Evolutionary conservation across 495 filamentous ascomycete species (phyloP), one percentile per base, ranked within the genome.

Genomic region (Hypoxylon rickii): DNA sequence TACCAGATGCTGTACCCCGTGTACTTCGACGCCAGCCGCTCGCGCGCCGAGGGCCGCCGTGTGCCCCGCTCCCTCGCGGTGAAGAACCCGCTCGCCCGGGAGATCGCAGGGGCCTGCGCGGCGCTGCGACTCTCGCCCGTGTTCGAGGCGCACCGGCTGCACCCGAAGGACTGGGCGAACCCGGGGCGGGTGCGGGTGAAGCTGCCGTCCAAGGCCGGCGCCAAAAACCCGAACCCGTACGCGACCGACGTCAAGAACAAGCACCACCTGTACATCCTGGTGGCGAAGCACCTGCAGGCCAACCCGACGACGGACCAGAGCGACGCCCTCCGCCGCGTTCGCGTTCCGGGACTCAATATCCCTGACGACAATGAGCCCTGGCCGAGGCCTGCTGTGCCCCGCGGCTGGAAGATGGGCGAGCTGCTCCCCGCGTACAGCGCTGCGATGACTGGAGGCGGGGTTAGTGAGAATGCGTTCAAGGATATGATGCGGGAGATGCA

Each of bases 401-500:
- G 87, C 39, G 94, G 93, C 7, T 97, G 92, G 91, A 97, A 96
- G 76, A 87, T 98, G 64, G 84, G 85, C 22, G 81, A 74, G 16
- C 81, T 97, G 45, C 59, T 98, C 49, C 94, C 94, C 20, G 82
- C 93, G 57, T 91, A 96, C 61, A 89, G 85, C 17, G 85, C 93
- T 0, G 94, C 91, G 10, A 79, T 97, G 71, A 95, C 87, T 43
- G 94, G 94, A 2, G 93, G 95, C 17, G 94, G 94, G 17, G 91
- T 98, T 6, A 95, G 88, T 55, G 94, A 98, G 68, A 96, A 98
- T 62, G 88, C 96, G 19, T 84, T 98, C 60, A 92, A 94, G 78
- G 92, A 98, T 55, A 96, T 97, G 77, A 96, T 98, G 93, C 84
- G 82, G 36, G 91, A 95, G 76, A 95, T 97, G 91, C 85, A 86